Base-by-base conservation (phyloP, 1,284 basidiomycete species). In the Phylloporus sp. region DNA sequence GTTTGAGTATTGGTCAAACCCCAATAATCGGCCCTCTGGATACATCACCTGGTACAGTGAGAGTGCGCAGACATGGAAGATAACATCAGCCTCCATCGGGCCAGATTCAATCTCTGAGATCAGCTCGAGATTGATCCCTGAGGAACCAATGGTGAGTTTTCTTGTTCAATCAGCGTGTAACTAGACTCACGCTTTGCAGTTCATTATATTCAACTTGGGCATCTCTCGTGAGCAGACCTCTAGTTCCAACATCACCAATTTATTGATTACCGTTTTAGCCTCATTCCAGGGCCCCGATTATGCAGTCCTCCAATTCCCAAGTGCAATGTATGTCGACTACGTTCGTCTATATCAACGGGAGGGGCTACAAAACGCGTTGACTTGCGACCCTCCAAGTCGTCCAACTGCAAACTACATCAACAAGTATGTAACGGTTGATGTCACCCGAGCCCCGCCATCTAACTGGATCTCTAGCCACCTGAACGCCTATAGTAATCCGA, bases 41-140 rank as follows among this genome's bases (percentile, higher is more conserved):
- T 94, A 90, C 74, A 85, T 95, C 57, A 89, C 89, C 5, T 96
- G 94, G 94, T 89, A 85, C 71, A 85, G 85, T 66, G 80, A 88
- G 63, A 89, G 87, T 17, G 72, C 85, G 70, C 78, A 84, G 70
- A 85, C 89, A 7, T 96, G 93, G 93, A 91, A 85, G 52, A 80
- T 91, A 63, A 88, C 87, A 12, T 81, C 90, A 1, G 83, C 78
- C 7, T 82, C 91, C 3, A 77, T 94, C 32, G 90, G 85, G 10
- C 77, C 91, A 7, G 91, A 95, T 80, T 59, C 84, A 0, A 76
- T 73, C 4, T 79, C 86, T 1, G 71, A 88, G 62, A 82, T 96
- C 62, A 84, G 86, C 62, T 80, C 85, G 66, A 83, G 95, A 64
- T 74, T 94, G 52, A 88, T 96, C 63, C 83, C 94, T 11, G 93